phyloP scores from a whole-genome alignment of 108 stramenopile genomes.

The Fistulifera pelliculosa region DNA sequence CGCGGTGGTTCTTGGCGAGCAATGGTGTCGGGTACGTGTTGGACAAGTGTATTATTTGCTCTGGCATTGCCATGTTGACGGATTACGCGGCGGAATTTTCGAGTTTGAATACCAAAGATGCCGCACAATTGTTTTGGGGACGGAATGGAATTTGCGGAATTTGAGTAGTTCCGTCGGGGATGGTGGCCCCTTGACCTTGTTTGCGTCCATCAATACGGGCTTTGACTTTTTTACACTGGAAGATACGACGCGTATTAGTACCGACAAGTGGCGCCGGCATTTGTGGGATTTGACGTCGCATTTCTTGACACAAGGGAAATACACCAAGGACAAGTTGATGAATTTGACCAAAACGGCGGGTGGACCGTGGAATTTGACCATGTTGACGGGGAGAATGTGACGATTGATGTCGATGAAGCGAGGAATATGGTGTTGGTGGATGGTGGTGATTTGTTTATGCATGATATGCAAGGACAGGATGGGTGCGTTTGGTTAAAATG shows the following conservation, averaged over 20 bases:
- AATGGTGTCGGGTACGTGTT: constrained; percentile 14
- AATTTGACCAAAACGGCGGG: background rate
- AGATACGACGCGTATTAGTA: constrained; percentile 7
- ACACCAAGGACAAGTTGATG: background rate
- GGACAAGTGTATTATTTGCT: constrained; percentile 9
- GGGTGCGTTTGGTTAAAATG: constrained; percentile 8
- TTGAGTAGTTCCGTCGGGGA: constrained; percentile 2
- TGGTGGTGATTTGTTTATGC: constrained; percentile 1
- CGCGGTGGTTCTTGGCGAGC: constrained; percentile 1
- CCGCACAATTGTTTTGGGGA: constrained; percentile 6
- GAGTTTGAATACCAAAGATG: constrained; percentile 3
- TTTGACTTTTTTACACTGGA: constrained; percentile 7
- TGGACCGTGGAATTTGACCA: constrained; percentile 7
- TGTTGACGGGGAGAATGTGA: constrained; percentile 9
- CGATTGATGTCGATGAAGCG: constrained; percentile 6
- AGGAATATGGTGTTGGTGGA: background rate
- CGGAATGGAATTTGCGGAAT: constrained; percentile 21
- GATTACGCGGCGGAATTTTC: constrained; percentile 6
- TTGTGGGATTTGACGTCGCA: constrained; percentile 8
- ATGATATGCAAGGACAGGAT: constrained; percentile 11
- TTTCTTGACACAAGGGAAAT: constrained; percentile 5
- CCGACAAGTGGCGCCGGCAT: constrained; percentile 12
- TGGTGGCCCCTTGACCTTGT: constrained; percentile 8
- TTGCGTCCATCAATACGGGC: constrained; percentile 8
- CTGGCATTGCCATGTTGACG: constrained; percentile 10